Percentiles rank a stretch among this genome's conserved stretches.
Conservation (phyloP, 148 eudicot genomes). For the Rhododendron kiyosumense region DNA sequence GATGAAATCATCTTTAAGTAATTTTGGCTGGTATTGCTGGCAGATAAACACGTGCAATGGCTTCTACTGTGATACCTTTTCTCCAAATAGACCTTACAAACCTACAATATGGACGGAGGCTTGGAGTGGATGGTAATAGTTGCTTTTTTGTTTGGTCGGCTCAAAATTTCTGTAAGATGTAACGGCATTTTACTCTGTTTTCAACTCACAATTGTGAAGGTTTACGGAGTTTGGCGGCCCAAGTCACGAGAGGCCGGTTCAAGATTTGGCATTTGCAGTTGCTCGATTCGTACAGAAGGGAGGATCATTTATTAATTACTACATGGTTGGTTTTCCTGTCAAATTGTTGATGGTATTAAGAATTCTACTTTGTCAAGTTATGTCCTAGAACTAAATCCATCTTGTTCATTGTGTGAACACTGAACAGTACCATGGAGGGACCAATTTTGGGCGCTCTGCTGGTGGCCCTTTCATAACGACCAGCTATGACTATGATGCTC, state of each 20-base stretch:
- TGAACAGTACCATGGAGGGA: conserved; percentile 87
- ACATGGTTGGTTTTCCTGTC: conserved; percentile 56
- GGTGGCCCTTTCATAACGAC: conserved; percentile 97
- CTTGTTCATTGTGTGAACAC: conserved; percentile 21
- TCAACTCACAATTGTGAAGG: conserved; percentile 27
- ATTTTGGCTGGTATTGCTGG: conserved; percentile 6
- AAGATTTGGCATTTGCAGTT: conserved; percentile 91
- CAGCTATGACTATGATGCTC: conserved; percentile 93
- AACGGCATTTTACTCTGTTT: conserved; percentile 5
- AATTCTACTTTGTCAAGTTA: not conserved
- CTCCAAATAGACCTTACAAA: conserved; percentile 74
- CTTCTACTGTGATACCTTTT: conserved; percentile 74
- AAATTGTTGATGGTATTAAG: not conserved
- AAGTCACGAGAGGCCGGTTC: conserved; percentile 63
- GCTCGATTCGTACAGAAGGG: conserved; percentile 77
- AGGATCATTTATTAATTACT: conserved; percentile 87
- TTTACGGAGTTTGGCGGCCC: conserved; percentile 88
- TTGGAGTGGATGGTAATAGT: conserved; percentile 85
- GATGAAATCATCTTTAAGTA: not conserved
- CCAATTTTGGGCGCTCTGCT: conserved; percentile 84
- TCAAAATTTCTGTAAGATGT: not conserved
- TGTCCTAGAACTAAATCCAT: not conserved
- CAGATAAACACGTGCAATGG: conserved; percentile 97
- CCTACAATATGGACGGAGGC: conserved; percentile 93
- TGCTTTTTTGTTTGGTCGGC: not conserved